Percentiles rank a stretch among this genome's conserved stretches.
These are phyloP conservation scores for Colletotrichum agaves DNA, from an alignment of 2,329 filamentous ascomycete genomes.

Conservation along the genomic window DNA sequence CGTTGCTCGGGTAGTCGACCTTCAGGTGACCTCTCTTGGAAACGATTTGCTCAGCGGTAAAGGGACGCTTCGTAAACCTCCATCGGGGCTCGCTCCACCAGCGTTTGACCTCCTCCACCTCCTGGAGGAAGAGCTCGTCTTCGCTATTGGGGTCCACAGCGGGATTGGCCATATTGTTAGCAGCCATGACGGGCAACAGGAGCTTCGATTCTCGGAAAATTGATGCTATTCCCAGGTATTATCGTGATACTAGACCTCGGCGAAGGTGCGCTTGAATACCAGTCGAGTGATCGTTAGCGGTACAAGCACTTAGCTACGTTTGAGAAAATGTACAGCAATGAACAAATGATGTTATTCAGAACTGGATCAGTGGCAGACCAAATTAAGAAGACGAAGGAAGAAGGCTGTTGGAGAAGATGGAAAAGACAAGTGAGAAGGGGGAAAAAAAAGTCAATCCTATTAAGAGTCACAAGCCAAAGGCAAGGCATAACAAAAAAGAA, in stretches of 20 bases:
- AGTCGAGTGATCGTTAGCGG: not conserved
- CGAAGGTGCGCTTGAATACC: not conserved
- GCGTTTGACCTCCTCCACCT: slow-evolving; percentile 88
- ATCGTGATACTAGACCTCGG: not conserved
- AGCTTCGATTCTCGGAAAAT: not conserved
- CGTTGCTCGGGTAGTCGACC: slow-evolving; percentile 91
- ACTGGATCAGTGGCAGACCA: slow-evolving; percentile 9
- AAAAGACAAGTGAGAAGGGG: slow-evolving; percentile 30
- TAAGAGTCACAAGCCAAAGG: slow-evolving; percentile 40
- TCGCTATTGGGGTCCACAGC: slow-evolving; percentile 67
- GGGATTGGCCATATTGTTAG: slow-evolving; percentile 70
- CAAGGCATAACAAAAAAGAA: slow-evolving; percentile 22
- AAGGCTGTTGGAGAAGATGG: slow-evolving; percentile 21
- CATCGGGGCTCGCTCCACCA: slow-evolving; percentile 96
- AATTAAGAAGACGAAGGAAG: slow-evolving; percentile 27
- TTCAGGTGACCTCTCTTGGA: slow-evolving; percentile 92
- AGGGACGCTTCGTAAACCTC: slow-evolving; percentile 91
- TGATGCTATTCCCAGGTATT: not conserved
- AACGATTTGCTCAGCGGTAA: slow-evolving; percentile 96
- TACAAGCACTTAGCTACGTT: not conserved
- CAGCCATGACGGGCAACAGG: slow-evolving; percentile 59
- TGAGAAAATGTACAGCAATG: not conserved
- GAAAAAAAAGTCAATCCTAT: slow-evolving; percentile 34
- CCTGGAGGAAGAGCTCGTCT: slow-evolving; percentile 78
- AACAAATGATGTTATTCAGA: slow-evolving; percentile 36